phyloP scores from a whole-genome alignment of 2,329 filamentous ascomycete species.

The Pleochaeta shiraiana region DNA sequence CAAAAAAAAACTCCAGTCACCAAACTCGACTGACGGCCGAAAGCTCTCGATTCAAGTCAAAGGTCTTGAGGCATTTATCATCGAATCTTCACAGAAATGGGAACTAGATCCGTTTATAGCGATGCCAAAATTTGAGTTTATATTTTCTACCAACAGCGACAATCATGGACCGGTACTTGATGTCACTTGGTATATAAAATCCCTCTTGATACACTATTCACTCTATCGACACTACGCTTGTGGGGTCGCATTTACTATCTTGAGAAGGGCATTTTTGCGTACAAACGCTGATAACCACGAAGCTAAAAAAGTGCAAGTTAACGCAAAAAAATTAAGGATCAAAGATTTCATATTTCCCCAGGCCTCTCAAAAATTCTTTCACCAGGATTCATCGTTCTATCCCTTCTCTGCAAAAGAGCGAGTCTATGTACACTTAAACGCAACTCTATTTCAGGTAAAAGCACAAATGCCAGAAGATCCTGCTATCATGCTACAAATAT shows the following conservation, averaged over 20 bases:
- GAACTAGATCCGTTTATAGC: slow-evolving; percentile 72
- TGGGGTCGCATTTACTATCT: slow-evolving; percentile 55
- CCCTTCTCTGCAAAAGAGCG: slow-evolving; percentile 31
- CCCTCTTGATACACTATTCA: slow-evolving; percentile 70
- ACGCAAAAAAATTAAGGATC: slow-evolving; percentile 5
- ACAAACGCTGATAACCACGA: slow-evolving; percentile 26
- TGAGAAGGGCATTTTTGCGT: slow-evolving; percentile 45
- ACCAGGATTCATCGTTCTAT: slow-evolving; percentile 12
- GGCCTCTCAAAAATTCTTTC: slow-evolving; percentile 11
- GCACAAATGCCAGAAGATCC: slow-evolving; percentile 75
- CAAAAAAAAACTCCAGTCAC: slow-evolving; percentile 22
- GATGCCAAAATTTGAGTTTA: slow-evolving; percentile 70
- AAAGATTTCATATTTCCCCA: slow-evolving; percentile 14
- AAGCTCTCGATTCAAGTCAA: slow-evolving; percentile 60
- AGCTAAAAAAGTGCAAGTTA: slow-evolving; percentile 18
- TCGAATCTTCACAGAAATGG: slow-evolving; percentile 68
- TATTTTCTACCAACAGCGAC: slow-evolving; percentile 68
- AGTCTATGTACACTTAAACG: slow-evolving; percentile 62
- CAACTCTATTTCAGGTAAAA: slow-evolving; percentile 67
- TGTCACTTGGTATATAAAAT: slow-evolving; percentile 59
- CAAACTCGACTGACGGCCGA: slow-evolving; percentile 47
- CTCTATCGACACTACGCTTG: slow-evolving; percentile 84
- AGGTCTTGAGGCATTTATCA: slow-evolving; percentile 73
- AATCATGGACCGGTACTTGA: slow-evolving; percentile 74
- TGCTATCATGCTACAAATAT: slow-evolving; percentile 76